These are phyloP conservation scores for Phaeotremella fagi DNA, from an alignment of 768 basidiomycete species.

Conservation along the genomic window DNA sequence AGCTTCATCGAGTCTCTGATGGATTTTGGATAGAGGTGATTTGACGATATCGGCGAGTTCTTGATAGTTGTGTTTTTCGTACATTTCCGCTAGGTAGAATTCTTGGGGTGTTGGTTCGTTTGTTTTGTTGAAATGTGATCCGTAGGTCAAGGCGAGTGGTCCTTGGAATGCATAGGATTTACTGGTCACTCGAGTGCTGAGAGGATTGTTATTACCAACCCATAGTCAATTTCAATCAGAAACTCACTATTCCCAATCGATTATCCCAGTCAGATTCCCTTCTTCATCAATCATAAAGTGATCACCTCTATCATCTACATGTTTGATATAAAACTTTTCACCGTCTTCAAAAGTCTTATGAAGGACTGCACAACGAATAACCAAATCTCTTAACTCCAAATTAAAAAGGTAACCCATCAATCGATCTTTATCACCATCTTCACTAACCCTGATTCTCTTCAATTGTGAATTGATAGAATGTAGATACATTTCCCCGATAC, in stretches of 20 bases:
- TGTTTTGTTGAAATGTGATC: not conserved
- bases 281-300: not conserved
- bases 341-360: not conserved
- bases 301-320: not conserved
- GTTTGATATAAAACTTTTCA: constrained; percentile 7
- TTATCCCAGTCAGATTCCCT: not conserved
- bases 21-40: not conserved
- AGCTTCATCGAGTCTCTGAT: not conserved
- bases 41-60: constrained; percentile 12
- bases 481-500: too few species aligned
- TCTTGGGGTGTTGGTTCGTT: not conserved
- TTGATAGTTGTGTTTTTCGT: constrained; percentile 2
- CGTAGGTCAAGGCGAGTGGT: not conserved
- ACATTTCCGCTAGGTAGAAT: not conserved
- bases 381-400: constrained; percentile 5
- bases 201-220: too few species aligned
- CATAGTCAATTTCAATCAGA: too few species aligned
- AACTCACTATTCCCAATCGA: constrained; percentile 2
- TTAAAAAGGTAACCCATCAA: constrained; percentile 4
- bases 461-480: too few species aligned
- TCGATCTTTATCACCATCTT: too few species aligned
- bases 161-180: not conserved
- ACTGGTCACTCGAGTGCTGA: too few species aligned
- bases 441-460: too few species aligned
- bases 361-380: constrained; percentile 1